phyloP scores from a whole-genome alignment of 2,329 filamentous ascomycete genomes.

The Ciborinia camelliae region DNA sequence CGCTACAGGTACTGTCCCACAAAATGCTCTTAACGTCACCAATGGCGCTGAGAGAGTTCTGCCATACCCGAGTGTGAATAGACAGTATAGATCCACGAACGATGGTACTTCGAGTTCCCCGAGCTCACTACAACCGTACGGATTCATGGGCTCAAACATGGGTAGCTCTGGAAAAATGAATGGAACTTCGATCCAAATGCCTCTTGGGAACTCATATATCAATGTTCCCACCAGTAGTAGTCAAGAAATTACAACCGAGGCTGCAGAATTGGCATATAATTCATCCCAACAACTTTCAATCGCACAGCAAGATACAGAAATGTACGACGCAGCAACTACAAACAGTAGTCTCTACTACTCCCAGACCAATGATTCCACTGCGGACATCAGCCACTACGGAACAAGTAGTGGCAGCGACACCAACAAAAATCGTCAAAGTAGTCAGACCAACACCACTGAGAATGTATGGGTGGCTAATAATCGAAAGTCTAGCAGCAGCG shows the following conservation, averaged over 20 bases:
- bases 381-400: conserved; percentile 10
- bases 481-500: conserved; percentile 14
- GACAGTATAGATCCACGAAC: conserved; percentile 13
- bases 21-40: neutral
- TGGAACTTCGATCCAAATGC: conserved; percentile 1
- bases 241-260: conserved; percentile 26
- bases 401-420: conserved; percentile 9
- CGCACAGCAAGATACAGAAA: neutral
- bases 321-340: conserved; percentile 1
- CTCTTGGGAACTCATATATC: conserved; percentile 27
- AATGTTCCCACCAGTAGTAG: conserved; percentile 30
- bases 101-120: conserved; percentile 3
- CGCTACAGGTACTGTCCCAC: neutral
- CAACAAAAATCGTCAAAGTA: conserved; percentile 15
- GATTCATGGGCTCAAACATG: neutral
- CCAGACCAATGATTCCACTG: neutral
- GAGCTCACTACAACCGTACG: neutral
- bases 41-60: neutral
- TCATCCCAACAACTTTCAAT: neutral
- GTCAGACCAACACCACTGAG: conserved; percentile 13
- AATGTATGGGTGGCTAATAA: conserved; percentile 12
- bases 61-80: conserved; percentile 10
- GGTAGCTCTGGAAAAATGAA: neutral
- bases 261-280: conserved; percentile 9
- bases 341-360: neutral